Evolutionary conservation across 2,329 filamentous ascomycete species (phyloP), one percentile per base, ranked within the genome.

Genomic region (Claviceps fusiformis): DNA sequence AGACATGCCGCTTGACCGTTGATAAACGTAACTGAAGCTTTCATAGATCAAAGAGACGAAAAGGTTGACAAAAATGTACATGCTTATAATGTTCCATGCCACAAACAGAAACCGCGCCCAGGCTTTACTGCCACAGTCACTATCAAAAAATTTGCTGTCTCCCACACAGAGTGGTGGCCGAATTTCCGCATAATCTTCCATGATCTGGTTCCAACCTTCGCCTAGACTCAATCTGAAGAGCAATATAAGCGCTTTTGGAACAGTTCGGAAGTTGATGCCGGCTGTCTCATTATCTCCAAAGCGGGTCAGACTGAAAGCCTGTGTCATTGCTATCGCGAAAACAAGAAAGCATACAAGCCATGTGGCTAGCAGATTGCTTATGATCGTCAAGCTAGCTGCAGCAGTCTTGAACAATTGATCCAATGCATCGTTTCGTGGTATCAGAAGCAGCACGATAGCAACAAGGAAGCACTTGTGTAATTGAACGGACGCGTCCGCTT

Each of bases 351-450:
- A 81, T 2, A 98, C 90, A 59, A 97, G 87, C 93, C 93, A 98
- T 0, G 95, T 98, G 1, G 92, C 92, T 44, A 98, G 75, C 47
- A 98, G 75, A 65, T 96, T 98, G 56, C 86, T 82, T 62, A 98
- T 98, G 19, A 88, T 84, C 2, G 88, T 86, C 62, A 98, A 73
- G 82, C 89, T 95, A 54, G 92, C 93, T 11, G 93, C 93, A 0
- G 92, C 95, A 1, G 95, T 98, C 70, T 98, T 98, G 81, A 98
- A 98, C 0, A 98, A 81, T 68, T 98, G 93, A 67, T 98, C 95
- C 27, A 98, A 79, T 52, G 95, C 91, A 63, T 98, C 95, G 67
- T 98, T 98, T 53, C 95, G 82, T 1, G 93, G 93, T 58, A 98
- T 98, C 39, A 98, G 79, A 53, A 98, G 76, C 9, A 97, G 77